These are phyloP conservation scores for Pseudogymnoascus sp. DNA, from an alignment of 2,329 filamentous ascomycete genomes.

Conservation along the genomic window DNA sequence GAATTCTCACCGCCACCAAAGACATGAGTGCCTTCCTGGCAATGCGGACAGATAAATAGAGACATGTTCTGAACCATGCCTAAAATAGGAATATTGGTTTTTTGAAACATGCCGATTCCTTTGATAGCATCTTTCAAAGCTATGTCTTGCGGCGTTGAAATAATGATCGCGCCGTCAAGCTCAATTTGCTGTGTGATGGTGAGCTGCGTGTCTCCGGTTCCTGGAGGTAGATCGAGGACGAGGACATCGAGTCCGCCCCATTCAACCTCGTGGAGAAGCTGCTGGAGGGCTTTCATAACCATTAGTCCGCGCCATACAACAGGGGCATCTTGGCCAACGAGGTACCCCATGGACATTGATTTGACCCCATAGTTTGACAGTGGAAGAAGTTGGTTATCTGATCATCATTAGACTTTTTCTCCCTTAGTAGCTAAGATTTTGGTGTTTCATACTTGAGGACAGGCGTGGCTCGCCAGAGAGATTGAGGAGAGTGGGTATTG, in stretches of 20 bases:
- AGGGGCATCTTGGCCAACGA: conserved; percentile 70
- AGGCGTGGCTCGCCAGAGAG: conserved; percentile 71
- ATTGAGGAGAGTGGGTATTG: conserved; percentile 82
- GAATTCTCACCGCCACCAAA: conserved; percentile 46
- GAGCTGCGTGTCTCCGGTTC: conserved; percentile 90
- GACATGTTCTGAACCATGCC: conserved; percentile 93
- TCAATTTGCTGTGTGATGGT: conserved; percentile 93
- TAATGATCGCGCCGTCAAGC: conserved; percentile 78
- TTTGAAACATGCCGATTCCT: conserved; percentile 87
- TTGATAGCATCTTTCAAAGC: conserved; percentile 87
- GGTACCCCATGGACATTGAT: conserved; percentile 98
- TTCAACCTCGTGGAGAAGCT: conserved; percentile 88
- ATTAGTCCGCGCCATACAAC: conserved; percentile 95
- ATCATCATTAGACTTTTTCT: conserved; percentile 20
- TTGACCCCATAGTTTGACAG: conserved; percentile 92
- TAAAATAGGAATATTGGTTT: conserved; percentile 70
- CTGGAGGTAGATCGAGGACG: conserved; percentile 84
- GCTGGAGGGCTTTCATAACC: conserved; percentile 95
- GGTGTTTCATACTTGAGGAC: conserved; percentile 52
- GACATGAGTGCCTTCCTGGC: conserved; percentile 64
- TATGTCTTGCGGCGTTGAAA: conserved; percentile 90
- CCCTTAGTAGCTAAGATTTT: background rate
- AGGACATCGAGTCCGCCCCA: conserved; percentile 87
- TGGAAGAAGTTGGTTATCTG: conserved; percentile 74
- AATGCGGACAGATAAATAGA: conserved; percentile 72